These are phyloP conservation scores for Silene coronaria DNA, from an alignment of 179 eudicot species.

Conservation along the genomic window DNA sequence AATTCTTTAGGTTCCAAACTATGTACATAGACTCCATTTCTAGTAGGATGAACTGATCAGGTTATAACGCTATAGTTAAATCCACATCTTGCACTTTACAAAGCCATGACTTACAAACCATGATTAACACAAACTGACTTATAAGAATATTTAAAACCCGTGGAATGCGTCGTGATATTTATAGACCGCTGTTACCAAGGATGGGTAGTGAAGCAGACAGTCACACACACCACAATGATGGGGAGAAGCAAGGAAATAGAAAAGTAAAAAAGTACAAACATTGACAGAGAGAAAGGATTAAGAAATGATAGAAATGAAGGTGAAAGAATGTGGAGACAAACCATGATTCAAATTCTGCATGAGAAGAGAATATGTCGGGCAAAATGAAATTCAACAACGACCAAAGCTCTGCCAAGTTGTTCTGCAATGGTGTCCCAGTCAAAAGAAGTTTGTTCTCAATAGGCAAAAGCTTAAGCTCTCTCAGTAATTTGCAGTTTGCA, in stretches of 20 bases:
- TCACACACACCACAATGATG: background rate
- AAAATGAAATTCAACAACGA: slow-evolving; percentile 89
- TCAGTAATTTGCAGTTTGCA: slow-evolving; percentile 72
- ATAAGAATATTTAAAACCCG: background rate
- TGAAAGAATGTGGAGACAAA: slow-evolving; percentile 21
- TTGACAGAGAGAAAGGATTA: background rate
- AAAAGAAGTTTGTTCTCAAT: slow-evolving; percentile 87
- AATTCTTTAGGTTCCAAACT: no score
- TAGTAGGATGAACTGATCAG: no score
- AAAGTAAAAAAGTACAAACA: background rate
- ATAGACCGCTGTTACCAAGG: background rate
- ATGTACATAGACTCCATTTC: no score
- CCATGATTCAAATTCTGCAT: slow-evolving; percentile 96
- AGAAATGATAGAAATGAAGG: background rate
- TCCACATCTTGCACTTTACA: background rate
- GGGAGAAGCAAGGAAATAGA: background rate
- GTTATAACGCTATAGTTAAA: no score
- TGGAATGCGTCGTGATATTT: background rate
- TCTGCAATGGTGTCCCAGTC: slow-evolving; percentile 97
- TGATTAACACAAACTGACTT: background rate
- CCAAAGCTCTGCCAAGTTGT: slow-evolving; percentile 98
- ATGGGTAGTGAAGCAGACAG: background rate
- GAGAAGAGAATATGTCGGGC: slow-evolving; percentile 93
- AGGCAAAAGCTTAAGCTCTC: slow-evolving; percentile 57
- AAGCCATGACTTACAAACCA: background rate